phyloP scores from a whole-genome alignment of 306 rosid species.

The Adenanthera pavonina region DNA sequence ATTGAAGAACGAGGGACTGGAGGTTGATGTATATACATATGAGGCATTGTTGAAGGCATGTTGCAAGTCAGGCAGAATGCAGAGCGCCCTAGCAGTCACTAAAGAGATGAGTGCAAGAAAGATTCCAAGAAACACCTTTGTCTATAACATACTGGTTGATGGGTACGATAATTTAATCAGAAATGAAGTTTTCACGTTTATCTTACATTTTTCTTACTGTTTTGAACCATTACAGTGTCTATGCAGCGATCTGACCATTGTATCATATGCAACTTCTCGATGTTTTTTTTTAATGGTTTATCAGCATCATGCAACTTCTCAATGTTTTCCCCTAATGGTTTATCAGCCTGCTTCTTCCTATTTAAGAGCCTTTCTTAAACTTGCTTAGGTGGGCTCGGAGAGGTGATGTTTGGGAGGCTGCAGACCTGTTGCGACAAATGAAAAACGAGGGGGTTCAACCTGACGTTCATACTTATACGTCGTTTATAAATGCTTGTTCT shows the following conservation, averaged over 20 bases:
- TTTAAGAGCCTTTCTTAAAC: conserved; percentile 30
- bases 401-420: conserved; percentile 99
- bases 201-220: background rate
- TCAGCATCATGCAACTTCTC: background rate
- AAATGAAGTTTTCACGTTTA: background rate
- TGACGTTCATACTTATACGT: conserved; percentile 92
- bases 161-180: conserved; percentile 63
- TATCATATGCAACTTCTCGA: background rate
- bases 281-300: conserved; percentile 10
- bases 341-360: conserved; percentile 6
- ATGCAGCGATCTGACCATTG: conserved; percentile 4
- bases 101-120: conserved; percentile 85
- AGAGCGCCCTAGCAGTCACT: conserved; percentile 94
- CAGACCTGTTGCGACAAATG: conserved; percentile 97
- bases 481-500: conserved; percentile 91
- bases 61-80: conserved; percentile 98
- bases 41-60: conserved; percentile 97
- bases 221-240: conserved; percentile 2
- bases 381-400: conserved; percentile 89
- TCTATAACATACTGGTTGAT: conserved; percentile 92
- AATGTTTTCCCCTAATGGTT: conserved; percentile 5
- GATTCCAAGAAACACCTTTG: conserved; percentile 86
- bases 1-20: conserved; percentile 82
- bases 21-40: conserved; percentile 81
- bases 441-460: conserved; percentile 80